Conservation (phyloP, 2,329 filamentous ascomycete species). For the Juglanconis oblonga region DNA sequence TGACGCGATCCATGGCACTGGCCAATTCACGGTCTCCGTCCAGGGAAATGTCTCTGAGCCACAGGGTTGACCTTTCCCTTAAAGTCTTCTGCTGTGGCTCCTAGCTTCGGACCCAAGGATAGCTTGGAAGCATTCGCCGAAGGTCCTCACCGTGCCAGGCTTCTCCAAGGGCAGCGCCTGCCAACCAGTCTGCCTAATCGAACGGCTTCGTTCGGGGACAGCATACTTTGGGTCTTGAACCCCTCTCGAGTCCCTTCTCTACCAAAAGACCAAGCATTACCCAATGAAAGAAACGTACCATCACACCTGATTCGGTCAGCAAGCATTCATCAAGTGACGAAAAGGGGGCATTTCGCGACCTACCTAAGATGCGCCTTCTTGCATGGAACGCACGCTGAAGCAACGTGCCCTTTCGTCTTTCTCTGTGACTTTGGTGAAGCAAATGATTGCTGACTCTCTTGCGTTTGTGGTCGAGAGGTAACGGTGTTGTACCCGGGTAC, state of each 20-base stretch:
- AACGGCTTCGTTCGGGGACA: neutral
- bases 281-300: conserved; percentile 48
- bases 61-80: no score
- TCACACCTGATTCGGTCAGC: conserved; percentile 53
- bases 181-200: neutral
- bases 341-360: conserved; percentile 23
- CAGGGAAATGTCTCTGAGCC: no score
- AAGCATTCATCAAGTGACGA: neutral
- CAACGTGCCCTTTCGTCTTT: conserved; percentile 77
- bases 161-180: neutral
- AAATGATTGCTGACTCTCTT: conserved; percentile 43
- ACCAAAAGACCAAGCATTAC: conserved; percentile 16
- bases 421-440: conserved; percentile 60
- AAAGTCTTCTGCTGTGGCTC: no score
- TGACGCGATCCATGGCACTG: neutral
- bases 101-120: neutral
- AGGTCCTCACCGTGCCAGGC: neutral
- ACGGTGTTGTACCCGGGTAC: conserved; percentile 30
- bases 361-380: conserved; percentile 77
- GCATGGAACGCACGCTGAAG: conserved; percentile 81
- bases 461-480: conserved; percentile 32
- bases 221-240: neutral
- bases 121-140: neutral
- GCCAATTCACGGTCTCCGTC: neutral
- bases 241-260: neutral